Evolutionary conservation across 1,139 yeast species (phyloP), one percentile per base, ranked within the genome.

Genomic region (Suhomyces anneliseae): DNA sequence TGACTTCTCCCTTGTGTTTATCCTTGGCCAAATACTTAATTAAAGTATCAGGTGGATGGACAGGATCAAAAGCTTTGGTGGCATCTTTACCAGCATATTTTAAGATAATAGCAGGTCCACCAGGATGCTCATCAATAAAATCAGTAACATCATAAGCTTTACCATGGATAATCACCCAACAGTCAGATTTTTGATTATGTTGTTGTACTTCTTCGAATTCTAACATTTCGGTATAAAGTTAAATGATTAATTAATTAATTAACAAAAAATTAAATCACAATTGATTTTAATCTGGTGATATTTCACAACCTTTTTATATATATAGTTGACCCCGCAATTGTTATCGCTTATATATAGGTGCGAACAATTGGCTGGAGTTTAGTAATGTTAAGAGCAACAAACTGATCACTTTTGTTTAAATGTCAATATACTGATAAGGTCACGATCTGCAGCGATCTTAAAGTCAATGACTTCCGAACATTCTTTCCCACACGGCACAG

Each of bases 11-110:
- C 50, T 58, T 54, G 50, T 68, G 74, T 40, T 57, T 60, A 47
- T 70, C 56, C 12, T 59, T 55, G 1, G 62, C 60, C 56, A 75
- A 67, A 50, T 74, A 74, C 57, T 72, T 74, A 19, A 59, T 81
- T 42, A 90, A 71, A 8, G 90, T 86, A 56, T 87, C 93, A 12
- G 85, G 79, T 0, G 96, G 95, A 66, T 92, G 99, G 48, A 92
- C 78, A 8, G 95, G 95, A 51, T 78, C 82, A 60, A 80, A 80
- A 10, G 76, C 82, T 55, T 77, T 78, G 34, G 85, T 78, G n/a
- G 83, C 83, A 55, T 80, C 84, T 48, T 75, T 70, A 1, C 85
- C 85, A 8, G 83, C 84, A 53, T 76, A 77, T 55, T 76, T 76
- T 51, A 79, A 60, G 39, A 80, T 77, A 39, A 80, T 76, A 8